Evolutionary conservation across 2,329 filamentous ascomycete species (phyloP).

Genomic region (Salinomyces thailandicus): DNA sequence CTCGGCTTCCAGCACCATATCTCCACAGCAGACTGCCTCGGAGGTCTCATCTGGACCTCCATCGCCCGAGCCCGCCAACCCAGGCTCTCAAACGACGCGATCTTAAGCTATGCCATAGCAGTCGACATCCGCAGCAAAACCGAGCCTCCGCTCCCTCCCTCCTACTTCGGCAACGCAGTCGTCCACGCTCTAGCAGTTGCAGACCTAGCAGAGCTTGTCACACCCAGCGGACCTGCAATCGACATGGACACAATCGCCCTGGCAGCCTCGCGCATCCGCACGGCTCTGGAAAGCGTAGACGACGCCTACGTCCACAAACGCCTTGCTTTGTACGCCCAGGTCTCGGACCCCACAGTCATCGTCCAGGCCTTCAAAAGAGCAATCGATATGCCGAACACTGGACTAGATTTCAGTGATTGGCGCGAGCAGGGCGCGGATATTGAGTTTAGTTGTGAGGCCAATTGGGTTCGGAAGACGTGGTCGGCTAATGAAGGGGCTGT

Average conservation of each 20-base stretch:
- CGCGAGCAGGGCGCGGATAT: slow-evolving; percentile 7
- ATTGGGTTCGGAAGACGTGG: slow-evolving; percentile 7
- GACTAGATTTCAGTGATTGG: slow-evolving; percentile 8
- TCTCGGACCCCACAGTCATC: slow-evolving; percentile 2
- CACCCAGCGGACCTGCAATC: neutral
- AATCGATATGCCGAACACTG: slow-evolving; percentile 3
- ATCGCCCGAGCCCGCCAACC: slow-evolving; percentile 3
- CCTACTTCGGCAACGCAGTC: slow-evolving; percentile 6
- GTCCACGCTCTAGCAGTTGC: slow-evolving; percentile 3
- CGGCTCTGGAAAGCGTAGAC: slow-evolving; percentile 3
- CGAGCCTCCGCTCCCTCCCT: neutral
- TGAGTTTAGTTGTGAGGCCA: slow-evolving; percentile 2
- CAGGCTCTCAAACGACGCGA: neutral
- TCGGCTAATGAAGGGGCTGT: slow-evolving; percentile 6
- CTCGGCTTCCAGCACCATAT: neutral
- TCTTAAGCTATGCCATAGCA: slow-evolving; percentile 4
- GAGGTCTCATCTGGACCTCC: slow-evolving; percentile 4
- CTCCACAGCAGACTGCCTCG: slow-evolving; percentile 3
- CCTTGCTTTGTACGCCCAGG: slow-evolving; percentile 1
- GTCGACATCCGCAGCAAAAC: slow-evolving; percentile 3
- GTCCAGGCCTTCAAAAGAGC: neutral
- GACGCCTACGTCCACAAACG: slow-evolving; percentile 4
- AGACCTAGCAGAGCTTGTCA: slow-evolving; percentile 2
- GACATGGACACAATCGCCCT: neutral
- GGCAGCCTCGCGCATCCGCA: slow-evolving; percentile 5